Percentiles rank a stretch among this genome's conserved stretches.
Conservation (phyloP, 257 asterid species). For the Cynanchum wilfordii region DNA sequence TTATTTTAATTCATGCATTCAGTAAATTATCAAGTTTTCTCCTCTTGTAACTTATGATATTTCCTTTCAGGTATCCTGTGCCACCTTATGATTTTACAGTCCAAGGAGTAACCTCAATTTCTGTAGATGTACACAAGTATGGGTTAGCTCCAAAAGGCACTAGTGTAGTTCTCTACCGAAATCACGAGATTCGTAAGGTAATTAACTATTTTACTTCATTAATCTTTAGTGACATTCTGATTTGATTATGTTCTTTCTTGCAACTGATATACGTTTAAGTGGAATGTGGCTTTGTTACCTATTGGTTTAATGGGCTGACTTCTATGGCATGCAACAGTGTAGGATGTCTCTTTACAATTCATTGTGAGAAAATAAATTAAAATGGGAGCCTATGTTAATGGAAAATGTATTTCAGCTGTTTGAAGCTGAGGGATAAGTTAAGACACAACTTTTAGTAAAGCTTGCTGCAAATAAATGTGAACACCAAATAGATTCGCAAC, state of each 20-base stretch:
- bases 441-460: background rate
- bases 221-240: background rate
- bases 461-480: background rate
- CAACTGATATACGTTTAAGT: background rate
- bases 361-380: background rate
- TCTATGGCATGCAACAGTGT: background rate
- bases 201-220: background rate
- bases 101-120: constrained; percentile 88
- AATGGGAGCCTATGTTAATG: background rate
- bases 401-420: background rate
- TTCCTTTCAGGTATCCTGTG: constrained; percentile 66
- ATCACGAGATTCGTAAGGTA: constrained; percentile 89
- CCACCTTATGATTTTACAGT: constrained; percentile 94
- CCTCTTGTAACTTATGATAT: background rate
- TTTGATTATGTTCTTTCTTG: background rate
- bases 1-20: background rate
- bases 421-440: background rate
- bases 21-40: background rate
- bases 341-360: background rate
- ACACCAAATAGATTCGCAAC: background rate
- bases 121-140: constrained; percentile 97
- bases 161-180: constrained; percentile 79
- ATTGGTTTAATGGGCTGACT: background rate
- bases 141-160: constrained; percentile 99
- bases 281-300: background rate